These are phyloP conservation scores for Hyaloscypha hepaticicola DNA, from an alignment of 495 filamentous ascomycete genomes.

Conservation along the genomic window DNA sequence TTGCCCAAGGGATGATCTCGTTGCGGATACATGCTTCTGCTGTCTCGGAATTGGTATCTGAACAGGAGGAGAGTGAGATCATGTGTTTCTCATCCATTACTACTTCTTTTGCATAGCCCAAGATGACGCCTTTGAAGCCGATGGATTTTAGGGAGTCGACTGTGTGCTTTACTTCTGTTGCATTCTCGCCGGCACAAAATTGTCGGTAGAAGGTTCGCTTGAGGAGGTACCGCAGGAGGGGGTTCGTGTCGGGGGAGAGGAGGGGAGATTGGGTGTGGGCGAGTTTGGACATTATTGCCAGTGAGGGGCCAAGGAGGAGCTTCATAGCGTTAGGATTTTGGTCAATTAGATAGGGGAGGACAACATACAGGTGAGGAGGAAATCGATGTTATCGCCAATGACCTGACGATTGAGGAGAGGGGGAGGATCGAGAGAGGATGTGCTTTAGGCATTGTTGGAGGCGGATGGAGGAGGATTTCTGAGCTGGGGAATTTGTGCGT, in stretches of 20 bases:
- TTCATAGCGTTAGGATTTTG: slow-evolving; percentile 11
- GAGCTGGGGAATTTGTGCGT: slow-evolving; percentile 10
- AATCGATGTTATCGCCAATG: slow-evolving; percentile 72
- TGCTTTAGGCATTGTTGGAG: slow-evolving; percentile 20
- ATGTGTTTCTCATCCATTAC: slow-evolving; percentile 56
- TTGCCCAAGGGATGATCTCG: slow-evolving; percentile 71
- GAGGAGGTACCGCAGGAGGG: slow-evolving; percentile 55
- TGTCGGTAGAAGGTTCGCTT: slow-evolving; percentile 81
- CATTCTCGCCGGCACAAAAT: slow-evolving; percentile 76
- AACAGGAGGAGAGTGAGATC: slow-evolving; percentile 35
- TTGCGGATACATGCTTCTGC: slow-evolving; percentile 47
- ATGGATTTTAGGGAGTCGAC: slow-evolving; percentile 59
- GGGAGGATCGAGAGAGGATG: slow-evolving; percentile 72
- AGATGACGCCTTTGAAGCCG: slow-evolving; percentile 74
- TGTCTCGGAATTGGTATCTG: slow-evolving; percentile 31
- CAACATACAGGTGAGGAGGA: slow-evolving; percentile 63
- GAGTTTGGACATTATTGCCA: slow-evolving; percentile 65
- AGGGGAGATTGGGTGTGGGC: slow-evolving; percentile 63
- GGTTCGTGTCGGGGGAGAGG: slow-evolving; percentile 58
- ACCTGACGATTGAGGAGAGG: slow-evolving; percentile 70
- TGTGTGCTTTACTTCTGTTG: slow-evolving; percentile 57
- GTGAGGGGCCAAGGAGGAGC: slow-evolving; percentile 66
- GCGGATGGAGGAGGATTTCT: neutral
- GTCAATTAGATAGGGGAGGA: neutral
- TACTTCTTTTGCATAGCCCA: slow-evolving; percentile 75